phyloP scores from a whole-genome alignment of 139 green algal genomes.

The Gonium pectorale region DNA sequence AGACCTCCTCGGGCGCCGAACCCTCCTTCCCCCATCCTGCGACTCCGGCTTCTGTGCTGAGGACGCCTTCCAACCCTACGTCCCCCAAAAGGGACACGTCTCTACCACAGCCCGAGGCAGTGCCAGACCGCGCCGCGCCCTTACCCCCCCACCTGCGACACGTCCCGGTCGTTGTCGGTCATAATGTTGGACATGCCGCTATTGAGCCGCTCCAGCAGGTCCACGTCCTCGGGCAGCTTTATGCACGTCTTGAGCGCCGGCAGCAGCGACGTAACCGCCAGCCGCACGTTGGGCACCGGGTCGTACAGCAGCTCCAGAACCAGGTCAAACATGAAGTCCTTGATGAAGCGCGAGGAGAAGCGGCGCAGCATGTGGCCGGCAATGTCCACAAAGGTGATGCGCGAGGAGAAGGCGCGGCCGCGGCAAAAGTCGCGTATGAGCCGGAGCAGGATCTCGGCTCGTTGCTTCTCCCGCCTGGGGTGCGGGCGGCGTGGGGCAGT shows the following conservation, averaged over 20 bases:
- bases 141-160: constrained; percentile 47
- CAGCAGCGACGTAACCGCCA: constrained; percentile 53
- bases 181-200: constrained; percentile 82
- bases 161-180: constrained; percentile 80
- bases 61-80: too few species aligned
- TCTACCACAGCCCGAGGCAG: too few species aligned
- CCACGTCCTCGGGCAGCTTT: constrained; percentile 79
- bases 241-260: constrained; percentile 73
- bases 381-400: constrained; percentile 69
- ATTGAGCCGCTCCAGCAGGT: constrained; percentile 80
- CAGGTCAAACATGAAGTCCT: constrained; percentile 63
- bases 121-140: too few species aligned
- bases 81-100: too few species aligned
- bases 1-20: too few species aligned
- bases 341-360: constrained; percentile 68
- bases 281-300: constrained; percentile 75
- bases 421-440: constrained; percentile 73
- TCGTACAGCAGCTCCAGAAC: constrained; percentile 73
- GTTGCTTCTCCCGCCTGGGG: constrained; percentile 53
- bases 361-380: constrained; percentile 43
- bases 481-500: neutral
- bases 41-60: too few species aligned
- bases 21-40: too few species aligned
- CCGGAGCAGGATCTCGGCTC: constrained; percentile 67
- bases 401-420: constrained; percentile 54